Base-by-base conservation (phyloP, 169 alveolate genomes). In the Babesia caballi region DNA sequence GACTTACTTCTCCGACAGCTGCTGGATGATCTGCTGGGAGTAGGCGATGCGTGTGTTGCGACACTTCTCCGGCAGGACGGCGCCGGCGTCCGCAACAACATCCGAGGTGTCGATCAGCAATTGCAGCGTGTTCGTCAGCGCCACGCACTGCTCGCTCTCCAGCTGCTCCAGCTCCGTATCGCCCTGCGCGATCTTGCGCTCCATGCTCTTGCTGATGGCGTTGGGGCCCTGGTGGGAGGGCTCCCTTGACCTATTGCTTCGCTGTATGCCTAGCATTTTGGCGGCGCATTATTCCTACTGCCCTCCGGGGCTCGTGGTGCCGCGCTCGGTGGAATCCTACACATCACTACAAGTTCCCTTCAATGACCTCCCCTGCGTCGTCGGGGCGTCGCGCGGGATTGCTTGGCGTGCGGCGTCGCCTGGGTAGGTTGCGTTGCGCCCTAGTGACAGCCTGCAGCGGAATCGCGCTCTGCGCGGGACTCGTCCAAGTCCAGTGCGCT, bases 161-260 rank as follows among this genome's bases (percentile, higher is more conserved):
- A 67, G 67, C 30, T 35, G 50, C 46, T 66, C 60, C 25, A 78
- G 41, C 2, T 40, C 49, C 6, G 60, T 46, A 19, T 68, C 82
- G 41, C 87, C 87, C 38, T 78, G 53, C 25, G 52, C 28, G 56
- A 78, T 57, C 35, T 41, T 36, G 27, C 66, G 75, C 41, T 78
- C 87, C 83, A 78, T 50, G 11, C 49, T 35, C 41, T 61, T 66
- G 46, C 67, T 51, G 15, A 78, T 51, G n/a, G 59, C 67, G 33
- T 25, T 38, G 32, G 75, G 9, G 15, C 78, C 54, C 50, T 32
- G 68, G 32, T 51, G 27, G 19, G 25, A 60, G 33, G 19, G 40
- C 33, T 60, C 70, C 33, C 87, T 57, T 51, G 21, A 32, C 40
- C 68, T 68, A 21, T 59, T 51, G 33, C 57, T 54, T 21, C 74